These are phyloP conservation scores for Xylaria telfairii DNA, from an alignment of 495 filamentous ascomycete genomes.

Conservation along the genomic window DNA sequence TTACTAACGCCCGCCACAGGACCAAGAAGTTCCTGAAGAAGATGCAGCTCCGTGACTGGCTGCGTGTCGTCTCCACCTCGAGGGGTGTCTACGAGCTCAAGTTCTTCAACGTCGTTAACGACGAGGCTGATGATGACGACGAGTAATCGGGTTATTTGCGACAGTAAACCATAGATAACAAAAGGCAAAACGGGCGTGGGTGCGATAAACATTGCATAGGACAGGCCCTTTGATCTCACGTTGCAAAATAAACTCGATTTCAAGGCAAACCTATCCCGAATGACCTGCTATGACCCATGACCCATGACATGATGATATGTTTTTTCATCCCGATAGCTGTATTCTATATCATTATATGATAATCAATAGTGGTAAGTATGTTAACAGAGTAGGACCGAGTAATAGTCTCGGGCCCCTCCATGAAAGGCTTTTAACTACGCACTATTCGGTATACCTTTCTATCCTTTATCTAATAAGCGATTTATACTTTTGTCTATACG, in stretches of 20 bases:
- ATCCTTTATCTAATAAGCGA: not conserved
- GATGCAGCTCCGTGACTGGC: constrained; percentile 99
- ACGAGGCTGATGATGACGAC: constrained; percentile 95
- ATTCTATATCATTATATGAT: not conserved
- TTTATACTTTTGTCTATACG: not conserved
- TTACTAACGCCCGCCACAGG: constrained; percentile 52
- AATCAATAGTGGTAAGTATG: not conserved
- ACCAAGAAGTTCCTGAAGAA: constrained; percentile 99
- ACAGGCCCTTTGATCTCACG: constrained; percentile 28
- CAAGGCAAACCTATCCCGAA: no score
- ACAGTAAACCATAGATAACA: constrained; percentile 12
- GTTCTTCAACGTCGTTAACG: constrained; percentile 99
- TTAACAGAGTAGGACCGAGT: not conserved
- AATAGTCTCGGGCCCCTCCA: not conserved
- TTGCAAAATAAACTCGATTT: constrained; percentile 32
- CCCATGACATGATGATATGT: not conserved
- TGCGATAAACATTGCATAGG: constrained; percentile 32
- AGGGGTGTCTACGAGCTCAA: constrained; percentile 98
- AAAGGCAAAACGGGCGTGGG: not conserved
- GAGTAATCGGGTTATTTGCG: constrained; percentile 67
- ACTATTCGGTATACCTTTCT: not conserved
- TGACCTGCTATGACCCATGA: not conserved
- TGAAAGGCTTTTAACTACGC: not conserved
- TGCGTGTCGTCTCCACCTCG: constrained; percentile 95
- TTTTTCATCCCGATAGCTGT: not conserved